Evolutionary conservation across 257 asterid genomes (phyloP).

Genomic region (Catharanthus roseus): DNA sequence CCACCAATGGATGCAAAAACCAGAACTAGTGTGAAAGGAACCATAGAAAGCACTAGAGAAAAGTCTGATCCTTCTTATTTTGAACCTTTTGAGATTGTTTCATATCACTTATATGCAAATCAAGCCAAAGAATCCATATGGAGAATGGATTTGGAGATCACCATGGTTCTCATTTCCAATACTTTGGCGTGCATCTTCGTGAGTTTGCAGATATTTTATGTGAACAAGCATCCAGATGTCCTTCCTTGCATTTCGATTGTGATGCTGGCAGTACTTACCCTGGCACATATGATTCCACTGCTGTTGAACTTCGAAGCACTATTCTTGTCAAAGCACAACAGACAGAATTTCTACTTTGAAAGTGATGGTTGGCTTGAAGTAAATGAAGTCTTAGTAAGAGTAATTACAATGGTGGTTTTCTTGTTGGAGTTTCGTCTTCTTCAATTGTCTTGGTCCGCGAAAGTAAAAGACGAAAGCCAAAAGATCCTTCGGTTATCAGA

Average conservation of each 20-base stretch:
- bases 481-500: constrained; percentile 52
- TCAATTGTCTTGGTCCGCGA: constrained; percentile 74
- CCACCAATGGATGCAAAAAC: constrained; percentile 41
- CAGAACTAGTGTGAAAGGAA: constrained; percentile 48
- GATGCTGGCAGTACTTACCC: constrained; percentile 63
- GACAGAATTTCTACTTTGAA: constrained; percentile 51
- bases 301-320: constrained; percentile 81
- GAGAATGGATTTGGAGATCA: constrained; percentile 89
- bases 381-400: constrained; percentile 78
- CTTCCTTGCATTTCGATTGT: constrained; percentile 57
- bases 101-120: constrained; percentile 49
- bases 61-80: constrained; percentile 57
- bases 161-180: constrained; percentile 72
- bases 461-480: constrained; percentile 39
- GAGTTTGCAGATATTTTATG: constrained; percentile 68
- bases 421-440: constrained; percentile 73
- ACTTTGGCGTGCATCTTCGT: constrained; percentile 64
- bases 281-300: constrained; percentile 74
- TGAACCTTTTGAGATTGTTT: constrained; percentile 52
- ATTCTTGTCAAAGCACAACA: constrained; percentile 42
- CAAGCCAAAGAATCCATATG: constrained; percentile 73
- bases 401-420: constrained; percentile 86
- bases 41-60: constrained; percentile 59
- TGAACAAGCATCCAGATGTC: constrained; percentile 44
- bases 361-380: constrained; percentile 78